Conservation (phyloP, 352 stramenopile genomes). For the Phytophthora litchii region DNA sequence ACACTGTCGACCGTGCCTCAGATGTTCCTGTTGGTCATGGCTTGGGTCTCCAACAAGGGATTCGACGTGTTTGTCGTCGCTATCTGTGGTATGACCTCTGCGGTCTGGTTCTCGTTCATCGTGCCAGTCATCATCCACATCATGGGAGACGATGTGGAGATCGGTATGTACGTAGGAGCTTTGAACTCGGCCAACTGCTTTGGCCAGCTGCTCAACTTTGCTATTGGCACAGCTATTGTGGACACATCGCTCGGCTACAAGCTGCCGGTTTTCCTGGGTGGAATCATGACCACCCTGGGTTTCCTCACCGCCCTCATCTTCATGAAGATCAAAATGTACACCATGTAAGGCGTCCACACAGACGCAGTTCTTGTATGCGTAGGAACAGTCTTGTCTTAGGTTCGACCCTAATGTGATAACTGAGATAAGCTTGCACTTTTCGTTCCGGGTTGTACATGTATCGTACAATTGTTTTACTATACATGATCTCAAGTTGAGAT, state of each 20-base stretch:
- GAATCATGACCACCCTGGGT: constrained; percentile 32
- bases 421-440: constrained; percentile 19
- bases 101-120: constrained; percentile 33
- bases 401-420: constrained; percentile 9
- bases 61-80: constrained; percentile 45
- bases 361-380: constrained; percentile 23
- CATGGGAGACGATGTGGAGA: constrained; percentile 29
- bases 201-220: constrained; percentile 39
- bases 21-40: constrained; percentile 46
- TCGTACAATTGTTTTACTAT: no score
- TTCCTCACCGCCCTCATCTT: constrained; percentile 49
- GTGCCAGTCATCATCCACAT: constrained; percentile 26
- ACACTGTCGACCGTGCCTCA: constrained; percentile 40
- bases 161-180: constrained; percentile 46
- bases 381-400: constrained; percentile 9
- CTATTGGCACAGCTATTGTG: constrained; percentile 30
- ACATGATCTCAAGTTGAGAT: no score
- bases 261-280: constrained; percentile 40
- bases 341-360: constrained; percentile 41
- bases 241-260: constrained; percentile 40
- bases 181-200: constrained; percentile 57
- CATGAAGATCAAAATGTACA: constrained; percentile 67
- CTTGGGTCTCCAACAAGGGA: constrained; percentile 40
- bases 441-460: no score
- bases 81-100: constrained; percentile 44